These are phyloP conservation scores for Blastocystis sp. DNA, from an alignment of 352 stramenopile genomes.

Conservation along the genomic window DNA sequence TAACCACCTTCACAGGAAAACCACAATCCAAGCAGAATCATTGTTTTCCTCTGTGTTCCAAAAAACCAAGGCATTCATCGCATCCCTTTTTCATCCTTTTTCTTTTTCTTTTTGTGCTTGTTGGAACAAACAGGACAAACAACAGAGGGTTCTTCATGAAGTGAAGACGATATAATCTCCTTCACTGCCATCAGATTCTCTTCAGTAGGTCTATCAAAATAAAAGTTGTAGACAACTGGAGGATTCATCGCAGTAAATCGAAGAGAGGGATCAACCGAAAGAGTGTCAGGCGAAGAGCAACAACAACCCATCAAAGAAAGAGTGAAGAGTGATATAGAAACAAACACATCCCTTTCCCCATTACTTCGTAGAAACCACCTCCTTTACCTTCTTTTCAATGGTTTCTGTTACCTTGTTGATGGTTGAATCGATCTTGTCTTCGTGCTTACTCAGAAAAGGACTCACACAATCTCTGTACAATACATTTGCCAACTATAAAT, in stretches of 20 bases:
- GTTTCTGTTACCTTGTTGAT: background rate
- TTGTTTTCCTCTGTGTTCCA: background rate
- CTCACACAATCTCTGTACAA: background rate
- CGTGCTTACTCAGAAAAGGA: background rate
- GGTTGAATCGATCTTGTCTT: background rate
- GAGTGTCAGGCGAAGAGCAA: background rate
- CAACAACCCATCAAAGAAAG: constrained; percentile 21
- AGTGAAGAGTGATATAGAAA: background rate
- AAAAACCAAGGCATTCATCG: background rate
- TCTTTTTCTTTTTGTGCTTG: background rate
- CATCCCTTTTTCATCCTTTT: background rate
- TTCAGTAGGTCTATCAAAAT: background rate
- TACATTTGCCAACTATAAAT: background rate
- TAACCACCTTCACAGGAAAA: too few species aligned
- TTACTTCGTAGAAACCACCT: background rate
- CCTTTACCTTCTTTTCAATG: background rate
- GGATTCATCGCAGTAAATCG: background rate
- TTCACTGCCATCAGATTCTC: background rate
- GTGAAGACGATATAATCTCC: background rate
- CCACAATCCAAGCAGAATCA: too few species aligned
- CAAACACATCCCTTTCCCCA: background rate
- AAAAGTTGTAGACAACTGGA: constrained; percentile 15
- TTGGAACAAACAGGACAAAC: background rate
- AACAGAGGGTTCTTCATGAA: background rate
- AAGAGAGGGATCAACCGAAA: background rate